Percentiles rank a stretch among this genome's conserved stretches.
phyloP scores from a whole-genome alignment of 176 grass and related monocot genomes.

The Lolium rigidum region DNA sequence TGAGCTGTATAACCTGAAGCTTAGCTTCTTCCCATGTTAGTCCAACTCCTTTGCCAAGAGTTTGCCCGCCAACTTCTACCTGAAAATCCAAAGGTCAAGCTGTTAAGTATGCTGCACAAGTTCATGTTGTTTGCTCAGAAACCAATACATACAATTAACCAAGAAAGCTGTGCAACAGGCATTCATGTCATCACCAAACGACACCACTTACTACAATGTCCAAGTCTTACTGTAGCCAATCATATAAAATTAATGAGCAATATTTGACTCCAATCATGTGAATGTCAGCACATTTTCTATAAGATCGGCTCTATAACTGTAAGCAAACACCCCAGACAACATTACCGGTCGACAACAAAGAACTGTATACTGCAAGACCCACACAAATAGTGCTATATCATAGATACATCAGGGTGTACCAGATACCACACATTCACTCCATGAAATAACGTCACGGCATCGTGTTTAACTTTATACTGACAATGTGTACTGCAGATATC shows the following conservation, averaged over 20 bases:
- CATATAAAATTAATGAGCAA: background rate
- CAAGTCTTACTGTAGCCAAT: background rate
- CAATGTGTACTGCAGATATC: conserved; percentile 16
- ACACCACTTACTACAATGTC: background rate
- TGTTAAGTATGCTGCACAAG: background rate
- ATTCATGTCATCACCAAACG: conserved; percentile 11
- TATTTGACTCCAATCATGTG: background rate
- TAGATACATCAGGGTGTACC: conserved; percentile 17
- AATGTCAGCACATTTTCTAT: conserved; percentile 1
- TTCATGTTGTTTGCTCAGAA: conserved; percentile 3
- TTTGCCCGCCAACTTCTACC: conserved; percentile 85
- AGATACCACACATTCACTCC: background rate
- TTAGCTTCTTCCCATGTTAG: conserved; percentile 96
- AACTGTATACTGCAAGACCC: background rate
- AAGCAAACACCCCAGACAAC: background rate
- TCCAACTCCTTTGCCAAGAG: conserved; percentile 68
- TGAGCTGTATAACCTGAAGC: conserved; percentile 58
- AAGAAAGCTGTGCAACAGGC: conserved; percentile 1
- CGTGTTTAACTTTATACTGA: background rate
- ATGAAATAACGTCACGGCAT: background rate
- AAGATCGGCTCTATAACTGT: background rate
- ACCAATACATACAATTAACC: background rate
- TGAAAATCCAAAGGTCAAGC: conserved; percentile 38
- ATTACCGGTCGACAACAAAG: background rate
- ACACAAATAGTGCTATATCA: background rate